Percentiles rank a stretch among this genome's conserved stretches.
Conservation (phyloP, 306 rosid genomes). For the Abrus precatorius region DNA sequence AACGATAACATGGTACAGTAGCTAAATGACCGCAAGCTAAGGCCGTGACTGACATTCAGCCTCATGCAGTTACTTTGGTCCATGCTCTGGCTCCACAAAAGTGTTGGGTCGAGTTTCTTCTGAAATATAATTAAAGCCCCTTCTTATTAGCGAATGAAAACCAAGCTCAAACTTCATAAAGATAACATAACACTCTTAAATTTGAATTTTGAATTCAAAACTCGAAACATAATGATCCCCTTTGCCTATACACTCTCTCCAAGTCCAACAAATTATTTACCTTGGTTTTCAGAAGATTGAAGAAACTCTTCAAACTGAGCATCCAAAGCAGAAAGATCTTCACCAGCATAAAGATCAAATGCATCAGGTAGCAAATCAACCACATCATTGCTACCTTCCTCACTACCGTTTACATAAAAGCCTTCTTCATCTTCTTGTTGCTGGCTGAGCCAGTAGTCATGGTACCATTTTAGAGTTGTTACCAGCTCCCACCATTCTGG, state of each 20-base stretch:
- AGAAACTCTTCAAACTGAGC: constrained; percentile 82
- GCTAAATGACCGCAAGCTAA: constrained; percentile 48
- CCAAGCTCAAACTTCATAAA: neutral
- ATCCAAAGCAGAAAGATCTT: constrained; percentile 65
- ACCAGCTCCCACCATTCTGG: constrained; percentile 96
- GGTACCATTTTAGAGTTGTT: constrained; percentile 86
- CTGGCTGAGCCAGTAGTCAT: constrained; percentile 84
- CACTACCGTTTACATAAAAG: constrained; percentile 50
- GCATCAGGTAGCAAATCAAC: constrained; percentile 75
- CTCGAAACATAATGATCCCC: neutral
- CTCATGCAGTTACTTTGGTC: constrained; percentile 53
- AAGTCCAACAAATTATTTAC: constrained; percentile 8
- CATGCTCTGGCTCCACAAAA: constrained; percentile 44
- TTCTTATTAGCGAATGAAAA: constrained; percentile 40
- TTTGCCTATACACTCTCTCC: neutral
- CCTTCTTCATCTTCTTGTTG: constrained; percentile 63
- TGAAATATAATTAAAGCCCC: constrained; percentile 44
- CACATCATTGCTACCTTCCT: constrained; percentile 50
- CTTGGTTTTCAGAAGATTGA: constrained; percentile 61
- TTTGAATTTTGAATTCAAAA: constrained; percentile 24
- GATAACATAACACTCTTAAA: neutral
- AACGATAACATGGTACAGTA: constrained; percentile 44
- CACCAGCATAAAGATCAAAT: constrained; percentile 74
- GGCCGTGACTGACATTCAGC: constrained; percentile 45
- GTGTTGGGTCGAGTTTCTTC: constrained; percentile 53